Evolutionary conservation across 2,329 filamentous ascomycete species (phyloP).

Genomic region (Nemania abortiva): DNA sequence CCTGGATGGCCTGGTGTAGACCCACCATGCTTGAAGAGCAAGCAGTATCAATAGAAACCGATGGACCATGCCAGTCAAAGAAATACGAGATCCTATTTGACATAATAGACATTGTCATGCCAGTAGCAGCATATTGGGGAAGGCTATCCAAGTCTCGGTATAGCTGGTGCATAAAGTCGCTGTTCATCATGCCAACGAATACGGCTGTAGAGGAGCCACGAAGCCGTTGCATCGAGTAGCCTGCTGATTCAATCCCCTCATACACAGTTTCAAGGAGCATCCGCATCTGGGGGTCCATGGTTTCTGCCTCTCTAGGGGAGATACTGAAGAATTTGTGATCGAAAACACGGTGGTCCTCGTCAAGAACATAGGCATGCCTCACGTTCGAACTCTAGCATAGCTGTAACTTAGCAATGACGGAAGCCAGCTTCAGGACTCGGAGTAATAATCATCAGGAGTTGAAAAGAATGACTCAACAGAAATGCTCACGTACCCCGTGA

Average conservation of each 20-base stretch:
- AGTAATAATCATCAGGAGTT: no score
- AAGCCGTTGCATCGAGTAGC: slow-evolving; percentile 17
- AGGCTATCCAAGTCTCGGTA: slow-evolving; percentile 11
- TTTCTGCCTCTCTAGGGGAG: slow-evolving; percentile 39
- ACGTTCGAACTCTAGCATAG: slow-evolving; percentile 45
- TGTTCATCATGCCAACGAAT: slow-evolving; percentile 23
- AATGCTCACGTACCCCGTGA: slow-evolving; percentile 46
- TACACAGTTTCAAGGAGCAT: slow-evolving; percentile 24
- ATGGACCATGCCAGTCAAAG: slow-evolving; percentile 30
- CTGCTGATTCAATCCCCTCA: slow-evolving; percentile 23
- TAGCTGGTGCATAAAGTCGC: slow-evolving; percentile 9
- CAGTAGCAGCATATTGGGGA: slow-evolving; percentile 28
- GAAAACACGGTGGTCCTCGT: slow-evolving; percentile 52
- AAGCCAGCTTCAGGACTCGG: no score
- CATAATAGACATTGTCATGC: slow-evolving; percentile 37
- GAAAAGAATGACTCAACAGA: no score
- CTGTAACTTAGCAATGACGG: no score
- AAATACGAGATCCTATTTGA: slow-evolving; percentile 25
- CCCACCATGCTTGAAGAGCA: slow-evolving; percentile 29
- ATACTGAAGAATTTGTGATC: slow-evolving; percentile 51
- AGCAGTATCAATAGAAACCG: slow-evolving; percentile 22
- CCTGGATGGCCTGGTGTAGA: slow-evolving; percentile 25
- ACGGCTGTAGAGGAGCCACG: slow-evolving; percentile 14
- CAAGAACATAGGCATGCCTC: slow-evolving; percentile 51
- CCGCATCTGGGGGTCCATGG: slow-evolving; percentile 34